Conservation (phyloP, 1,284 basidiomycete genomes). For the Dichomitus squalens region DNA sequence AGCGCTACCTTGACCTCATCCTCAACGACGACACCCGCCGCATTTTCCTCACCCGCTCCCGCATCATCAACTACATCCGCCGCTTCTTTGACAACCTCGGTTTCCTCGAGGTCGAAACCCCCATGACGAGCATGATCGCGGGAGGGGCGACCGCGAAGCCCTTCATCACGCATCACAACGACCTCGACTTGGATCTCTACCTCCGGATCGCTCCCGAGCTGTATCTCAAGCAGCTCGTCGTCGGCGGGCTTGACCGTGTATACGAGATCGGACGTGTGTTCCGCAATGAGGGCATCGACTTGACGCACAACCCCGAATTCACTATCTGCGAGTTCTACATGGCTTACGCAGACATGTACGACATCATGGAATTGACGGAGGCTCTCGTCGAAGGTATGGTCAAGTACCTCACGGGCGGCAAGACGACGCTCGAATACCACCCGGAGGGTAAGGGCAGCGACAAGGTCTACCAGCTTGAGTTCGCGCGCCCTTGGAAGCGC, state of each 20-base stretch:
- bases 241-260: slow-evolving; percentile 96
- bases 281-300: slow-evolving; percentile 98
- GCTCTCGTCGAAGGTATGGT: slow-evolving; percentile 90
- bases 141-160: slow-evolving; percentile 99
- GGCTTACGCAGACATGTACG: slow-evolving; percentile 99
- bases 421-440: slow-evolving; percentile 86
- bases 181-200: slow-evolving; percentile 96
- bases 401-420: slow-evolving; percentile 82
- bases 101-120: slow-evolving; percentile 99
- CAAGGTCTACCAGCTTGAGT: slow-evolving; percentile 83
- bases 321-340: slow-evolving; percentile 99
- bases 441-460: slow-evolving; percentile 88
- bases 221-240: slow-evolving; percentile 97
- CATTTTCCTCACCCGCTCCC: slow-evolving; percentile 89
- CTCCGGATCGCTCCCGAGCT: slow-evolving; percentile 98
- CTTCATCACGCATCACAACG: slow-evolving; percentile 99
- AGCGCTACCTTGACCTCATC: slow-evolving; percentile 98
- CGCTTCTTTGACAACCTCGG: slow-evolving; percentile 91
- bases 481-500: slow-evolving; percentile 96
- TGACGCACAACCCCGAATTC: slow-evolving; percentile 98
- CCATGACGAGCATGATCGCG: slow-evolving; percentile 97
- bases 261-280: slow-evolving; percentile 99
- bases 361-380: slow-evolving; percentile 98
- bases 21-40: slow-evolving; percentile 90
- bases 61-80: slow-evolving; percentile 90